Base-by-base conservation (phyloP, 352 stramenopile genomes). In the Pilasporangium apinafurcum region DNA sequence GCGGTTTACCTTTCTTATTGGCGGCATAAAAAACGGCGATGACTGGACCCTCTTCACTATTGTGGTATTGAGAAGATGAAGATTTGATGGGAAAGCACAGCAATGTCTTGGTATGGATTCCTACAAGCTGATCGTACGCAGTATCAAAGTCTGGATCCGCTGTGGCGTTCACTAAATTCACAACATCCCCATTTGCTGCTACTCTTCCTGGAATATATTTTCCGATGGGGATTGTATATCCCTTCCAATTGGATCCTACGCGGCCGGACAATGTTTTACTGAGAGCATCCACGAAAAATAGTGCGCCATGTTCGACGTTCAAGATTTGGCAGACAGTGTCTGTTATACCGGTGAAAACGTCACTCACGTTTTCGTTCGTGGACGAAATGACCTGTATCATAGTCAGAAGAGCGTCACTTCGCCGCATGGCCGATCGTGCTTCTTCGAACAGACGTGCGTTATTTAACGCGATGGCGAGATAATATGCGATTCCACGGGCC, bases 251-350 rank as follows among this genome's bases (percentile, higher is more conserved):
- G 5, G 62, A 58, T 10, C 69, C 68, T 1, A 84, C 62, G 21
- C 79, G 73, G 13, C 75, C 77, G 37, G 84, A 83, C 14, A 93
- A 41, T 16, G 68, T 82, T 18, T 78, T 72, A 28, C 60, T 80
- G 14, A 86, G 66, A 21, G 81, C 60, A 46, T 95, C 81, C 14
- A 92, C 75, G 28, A 93, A 65, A 45, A 92, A 92, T 14, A 95
- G 50, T 26, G 70, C 73, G 20, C 70, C 74, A 48, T 88, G 73
- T 46, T 87, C 68, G 37, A 71, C 68, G 24, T 66, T 56, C 34
- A 72, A 46, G 40, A 79, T 69, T 54, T 79, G 44, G 39, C 64
- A 76, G 13, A 67, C 46, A 17, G 62, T 74, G 35, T 74, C 61
- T 8, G 68, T 56, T 17, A 79, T 36, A 16, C 53, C 59, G 20